phyloP scores from a whole-genome alignment of 2,329 filamentous ascomycete species.

The Fusarium devonianum region DNA sequence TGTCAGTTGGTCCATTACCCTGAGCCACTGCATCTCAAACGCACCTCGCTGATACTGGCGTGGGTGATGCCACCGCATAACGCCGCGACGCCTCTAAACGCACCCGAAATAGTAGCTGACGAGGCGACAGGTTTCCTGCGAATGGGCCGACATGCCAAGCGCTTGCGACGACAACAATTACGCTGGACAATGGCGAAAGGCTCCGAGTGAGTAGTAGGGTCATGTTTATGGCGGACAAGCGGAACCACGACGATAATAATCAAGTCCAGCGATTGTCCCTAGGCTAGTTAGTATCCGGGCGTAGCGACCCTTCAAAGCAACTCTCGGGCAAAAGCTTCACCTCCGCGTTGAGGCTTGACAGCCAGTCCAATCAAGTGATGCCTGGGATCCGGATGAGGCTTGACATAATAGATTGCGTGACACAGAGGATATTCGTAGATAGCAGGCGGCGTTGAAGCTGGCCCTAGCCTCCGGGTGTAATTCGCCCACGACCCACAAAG shows the following conservation, averaged over 20 bases:
- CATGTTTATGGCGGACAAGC: constrained; percentile 14
- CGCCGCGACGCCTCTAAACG: constrained; percentile 5
- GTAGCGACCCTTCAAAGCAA: too few species aligned
- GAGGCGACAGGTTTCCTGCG: not conserved
- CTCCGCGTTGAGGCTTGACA: constrained; percentile 2
- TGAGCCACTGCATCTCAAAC: not conserved
- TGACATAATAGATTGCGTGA: too few species aligned
- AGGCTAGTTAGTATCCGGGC: too few species aligned
- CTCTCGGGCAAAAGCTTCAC: constrained; percentile 1
- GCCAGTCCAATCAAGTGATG: constrained; percentile 1
- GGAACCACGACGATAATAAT: constrained; percentile 2
- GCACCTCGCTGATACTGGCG: constrained; percentile 18
- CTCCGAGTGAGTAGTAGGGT: not conserved
- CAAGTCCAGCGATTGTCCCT: constrained; percentile 9
- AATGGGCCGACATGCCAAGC: constrained; percentile 2
- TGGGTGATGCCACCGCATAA: constrained; percentile 6
- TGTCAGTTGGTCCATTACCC: constrained; percentile 1
- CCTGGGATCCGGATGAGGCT: constrained; percentile 10
- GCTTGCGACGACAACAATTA: constrained; percentile 1
- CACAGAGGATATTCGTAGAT: too few species aligned
- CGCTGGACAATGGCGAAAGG: not conserved
- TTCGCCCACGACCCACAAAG: too few species aligned
- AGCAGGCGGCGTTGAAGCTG: too few species aligned
- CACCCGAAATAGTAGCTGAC: not conserved
- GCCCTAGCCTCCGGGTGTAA: too few species aligned